Base-by-base conservation (phyloP, 1,284 basidiomycete species). In the Tilletia indica region DNA sequence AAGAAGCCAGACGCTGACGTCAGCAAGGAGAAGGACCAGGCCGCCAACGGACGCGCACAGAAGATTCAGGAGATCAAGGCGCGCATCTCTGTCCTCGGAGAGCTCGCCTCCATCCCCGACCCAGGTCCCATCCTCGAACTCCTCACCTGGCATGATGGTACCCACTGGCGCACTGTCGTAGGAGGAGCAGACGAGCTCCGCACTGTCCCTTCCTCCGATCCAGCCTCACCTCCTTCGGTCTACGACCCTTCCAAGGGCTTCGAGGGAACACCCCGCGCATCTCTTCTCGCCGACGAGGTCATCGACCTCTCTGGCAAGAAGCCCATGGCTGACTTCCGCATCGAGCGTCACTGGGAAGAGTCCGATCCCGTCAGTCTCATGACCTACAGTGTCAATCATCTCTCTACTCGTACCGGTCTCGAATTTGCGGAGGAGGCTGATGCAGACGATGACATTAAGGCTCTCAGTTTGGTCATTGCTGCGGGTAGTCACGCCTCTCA, bases 401-500 rank as follows among this genome's bases (percentile, higher is more conserved):
- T 45, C 8, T 16, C 36, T 38, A 14, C 42, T n/a, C 66, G 66
- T 0, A 42, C 31, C 38, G 36, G 42, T 51, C 67, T 61, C 36
- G 25, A 63, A 34, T 19, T 4, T 38, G 25, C 8, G 5, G 8
- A 9, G 5, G 34, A 12, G 47, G 5, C 36, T n/a, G 2, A n/a
- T 5, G 38, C 31, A 42, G 38, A 31, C 36, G 45, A 67, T 6
- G 58, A 63, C 12, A 67, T 67, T 38, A 68, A 31, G 36, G 36
- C 63, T 12, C n/a, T 70, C 61, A 72, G 70, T 70, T 73, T 84
- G 39, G 83, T 84, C 67, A 79, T 78, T 34, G 71, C 80, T 3
- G 76, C 80, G n/a, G 84, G 84, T 19, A 79, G 76, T 42, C 84
- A 85, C 73, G 84, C 82, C 38, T 84, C 84, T 25, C 84, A 85